Evolutionary conservation across 257 asterid species (phyloP).

Genomic region (Jacaranda copaia): DNA sequence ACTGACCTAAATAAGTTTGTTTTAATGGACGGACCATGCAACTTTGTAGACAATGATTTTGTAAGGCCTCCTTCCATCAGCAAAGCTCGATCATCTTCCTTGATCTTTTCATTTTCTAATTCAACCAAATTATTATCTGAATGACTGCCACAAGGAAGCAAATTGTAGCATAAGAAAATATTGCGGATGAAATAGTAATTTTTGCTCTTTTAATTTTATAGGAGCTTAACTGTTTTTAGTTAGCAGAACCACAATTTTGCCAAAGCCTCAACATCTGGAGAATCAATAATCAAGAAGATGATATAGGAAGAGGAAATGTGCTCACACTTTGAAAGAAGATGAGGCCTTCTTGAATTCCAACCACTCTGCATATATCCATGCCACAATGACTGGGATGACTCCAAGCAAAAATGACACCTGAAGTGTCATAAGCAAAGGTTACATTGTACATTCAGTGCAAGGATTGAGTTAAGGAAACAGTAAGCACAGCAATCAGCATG

Average conservation of each 20-base stretch:
- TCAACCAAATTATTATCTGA: slow-evolving; percentile 79
- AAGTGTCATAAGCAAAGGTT: slow-evolving; percentile 34
- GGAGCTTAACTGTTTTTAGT: slow-evolving; percentile 16
- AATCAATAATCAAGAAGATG: slow-evolving; percentile 24
- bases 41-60: slow-evolving; percentile 66
- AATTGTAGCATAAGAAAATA: slow-evolving; percentile 33
- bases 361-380: slow-evolving; percentile 86
- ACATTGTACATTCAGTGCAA: slow-evolving; percentile 10
- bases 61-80: slow-evolving; percentile 86
- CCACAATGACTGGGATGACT: slow-evolving; percentile 63
- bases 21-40: slow-evolving; percentile 55
- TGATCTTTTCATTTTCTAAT: slow-evolving; percentile 57
- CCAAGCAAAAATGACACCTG: slow-evolving; percentile 94
- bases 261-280: slow-evolving; percentile 1
- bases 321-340: slow-evolving; percentile 67
- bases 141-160: slow-evolving; percentile 60
- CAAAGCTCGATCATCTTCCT: slow-evolving; percentile 79
- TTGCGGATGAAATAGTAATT: not conserved
- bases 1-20: slow-evolving; percentile 70
- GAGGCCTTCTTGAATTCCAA: slow-evolving; percentile 66
- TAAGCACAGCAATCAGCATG: slow-evolving; percentile 19
- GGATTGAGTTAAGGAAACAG: slow-evolving; percentile 3
- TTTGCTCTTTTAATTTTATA: not conserved
- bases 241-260: slow-evolving; percentile 23
- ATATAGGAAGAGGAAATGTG: slow-evolving; percentile 20